Evolutionary conservation across 1,284 basidiomycete genomes (phyloP).

Genomic region (Flammula alnicola): DNA sequence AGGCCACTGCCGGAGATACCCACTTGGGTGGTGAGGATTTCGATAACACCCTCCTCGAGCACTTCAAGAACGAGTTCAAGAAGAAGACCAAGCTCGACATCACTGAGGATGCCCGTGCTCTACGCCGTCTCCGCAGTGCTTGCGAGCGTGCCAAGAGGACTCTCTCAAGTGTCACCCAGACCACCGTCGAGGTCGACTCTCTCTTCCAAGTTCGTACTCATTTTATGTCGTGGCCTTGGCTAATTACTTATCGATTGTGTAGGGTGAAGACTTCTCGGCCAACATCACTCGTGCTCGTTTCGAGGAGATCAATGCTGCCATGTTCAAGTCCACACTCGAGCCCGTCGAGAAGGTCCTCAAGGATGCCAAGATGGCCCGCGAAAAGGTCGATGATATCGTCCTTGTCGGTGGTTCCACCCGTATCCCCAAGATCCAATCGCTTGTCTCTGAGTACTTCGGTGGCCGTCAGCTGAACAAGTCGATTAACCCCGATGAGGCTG

Average conservation of each 20-base stretch:
- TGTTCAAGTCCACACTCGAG: slow-evolving; percentile 97
- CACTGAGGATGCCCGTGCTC: slow-evolving; percentile 93
- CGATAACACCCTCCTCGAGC: slow-evolving; percentile 96
- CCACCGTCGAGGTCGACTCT: slow-evolving; percentile 98
- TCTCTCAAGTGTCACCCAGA: slow-evolving; percentile 97
- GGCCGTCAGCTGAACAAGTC: slow-evolving; percentile 99
- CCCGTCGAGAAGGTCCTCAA: slow-evolving; percentile 99
- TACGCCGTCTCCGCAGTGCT: slow-evolving; percentile 93
- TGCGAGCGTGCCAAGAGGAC: slow-evolving; percentile 99
- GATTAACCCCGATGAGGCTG: slow-evolving; percentile 96
- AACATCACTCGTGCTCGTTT: slow-evolving; percentile 99
- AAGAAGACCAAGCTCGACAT: slow-evolving; percentile 97
- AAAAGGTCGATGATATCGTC: slow-evolving; percentile 99
- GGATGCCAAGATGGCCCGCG: slow-evolving; percentile 96
- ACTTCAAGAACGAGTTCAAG: slow-evolving; percentile 99
- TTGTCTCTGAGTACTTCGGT: slow-evolving; percentile 98
- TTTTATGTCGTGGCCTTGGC: neutral
- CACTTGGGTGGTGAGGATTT: slow-evolving; percentile 99
- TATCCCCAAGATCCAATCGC: slow-evolving; percentile 98
- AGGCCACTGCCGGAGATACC: slow-evolving; percentile 98
- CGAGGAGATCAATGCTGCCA: slow-evolving; percentile 95
- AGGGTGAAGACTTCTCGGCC: slow-evolving; percentile 94
- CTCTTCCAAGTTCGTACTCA: slow-evolving; percentile 79
- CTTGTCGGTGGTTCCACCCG: slow-evolving; percentile 99
- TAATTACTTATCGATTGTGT: slow-evolving; percentile 8